Conservation (phyloP, 73 alveolate species). For the Paramecium tetraurelia region DNA sequence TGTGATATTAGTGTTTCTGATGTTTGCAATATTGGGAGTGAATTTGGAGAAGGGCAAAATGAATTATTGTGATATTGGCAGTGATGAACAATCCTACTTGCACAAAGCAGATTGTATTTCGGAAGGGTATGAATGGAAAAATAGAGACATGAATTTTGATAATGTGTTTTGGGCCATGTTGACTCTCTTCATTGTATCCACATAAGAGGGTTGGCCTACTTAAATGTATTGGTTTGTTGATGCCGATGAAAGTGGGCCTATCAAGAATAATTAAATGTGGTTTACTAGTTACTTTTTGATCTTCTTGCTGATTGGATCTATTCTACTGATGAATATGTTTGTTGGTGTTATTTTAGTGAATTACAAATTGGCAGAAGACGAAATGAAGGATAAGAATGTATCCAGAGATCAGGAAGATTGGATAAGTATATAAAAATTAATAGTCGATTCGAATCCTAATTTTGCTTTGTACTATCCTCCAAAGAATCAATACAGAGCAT, state of each 20-base stretch:
- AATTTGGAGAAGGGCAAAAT: slow-evolving; percentile 76
- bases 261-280: neutral
- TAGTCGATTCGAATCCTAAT: slow-evolving; percentile 69
- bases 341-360: slow-evolving; percentile 93
- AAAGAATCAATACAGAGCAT: slow-evolving; percentile 36
- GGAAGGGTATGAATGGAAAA: slow-evolving; percentile 64
- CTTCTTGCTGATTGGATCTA: slow-evolving; percentile 84
- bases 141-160: slow-evolving; percentile 76
- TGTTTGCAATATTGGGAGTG: slow-evolving; percentile 82
- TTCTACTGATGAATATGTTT: slow-evolving; percentile 85
- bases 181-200: slow-evolving; percentile 80
- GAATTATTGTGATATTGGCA: slow-evolving; percentile 62
- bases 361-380: slow-evolving; percentile 82
- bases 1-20: slow-evolving; percentile 67
- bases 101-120: neutral
- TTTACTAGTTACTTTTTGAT: slow-evolving; percentile 73
- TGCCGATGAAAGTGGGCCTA: slow-evolving; percentile 65
- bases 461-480: slow-evolving; percentile 68
- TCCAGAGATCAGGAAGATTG: slow-evolving; percentile 67
- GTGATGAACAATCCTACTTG: neutral
- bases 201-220: slow-evolving; percentile 95
- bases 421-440: slow-evolving; percentile 68
- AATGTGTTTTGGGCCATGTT: slow-evolving; percentile 82
- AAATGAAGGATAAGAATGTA: slow-evolving; percentile 63
- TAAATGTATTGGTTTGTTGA: slow-evolving; percentile 74